A percentile compares a stretch with the other conserved stretches of the same genome.
These are phyloP conservation scores for Lindgomyces ingoldianus DNA, from an alignment of 495 filamentous ascomycete species.

Conservation along the genomic window DNA sequence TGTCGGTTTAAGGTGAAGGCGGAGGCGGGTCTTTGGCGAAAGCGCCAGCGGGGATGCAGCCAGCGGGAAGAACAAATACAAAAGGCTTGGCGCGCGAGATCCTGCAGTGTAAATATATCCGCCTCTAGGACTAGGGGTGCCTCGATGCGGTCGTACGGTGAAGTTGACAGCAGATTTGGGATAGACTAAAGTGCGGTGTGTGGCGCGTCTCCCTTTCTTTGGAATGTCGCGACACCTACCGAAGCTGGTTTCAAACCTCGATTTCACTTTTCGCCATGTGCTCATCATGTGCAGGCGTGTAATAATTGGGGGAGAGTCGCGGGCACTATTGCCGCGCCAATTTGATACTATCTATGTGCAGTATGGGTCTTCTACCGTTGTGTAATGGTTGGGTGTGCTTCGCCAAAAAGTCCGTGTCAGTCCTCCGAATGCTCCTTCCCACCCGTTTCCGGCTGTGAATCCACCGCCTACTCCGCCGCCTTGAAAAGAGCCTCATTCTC, in stretches of 20 bases:
- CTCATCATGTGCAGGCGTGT: too few species aligned
- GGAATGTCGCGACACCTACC: too few species aligned
- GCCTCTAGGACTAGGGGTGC: not conserved
- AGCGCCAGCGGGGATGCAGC: too few species aligned
- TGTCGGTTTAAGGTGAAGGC: not conserved
- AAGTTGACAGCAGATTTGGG: too few species aligned
- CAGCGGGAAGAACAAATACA: too few species aligned
- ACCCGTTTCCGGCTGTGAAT: not conserved
- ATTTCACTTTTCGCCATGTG: not conserved
- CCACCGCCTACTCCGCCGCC: constrained; percentile 16
- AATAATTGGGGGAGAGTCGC: constrained; percentile 16
- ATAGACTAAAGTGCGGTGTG: too few species aligned
- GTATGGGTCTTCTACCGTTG: constrained; percentile 24
- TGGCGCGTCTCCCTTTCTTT: too few species aligned
- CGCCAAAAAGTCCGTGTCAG: constrained; percentile 3
- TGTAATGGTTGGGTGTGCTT: not conserved
- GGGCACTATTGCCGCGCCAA: constrained; percentile 5
- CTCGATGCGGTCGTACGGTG: not conserved
- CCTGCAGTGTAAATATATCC: too few species aligned
- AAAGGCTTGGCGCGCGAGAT: too few species aligned
- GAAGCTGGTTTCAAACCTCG: not conserved
- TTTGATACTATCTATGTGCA: constrained; percentile 37
- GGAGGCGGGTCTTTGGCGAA: not conserved
- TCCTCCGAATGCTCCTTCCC: not conserved
- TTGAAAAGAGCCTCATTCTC: constrained; percentile 87